Percentiles rank a stretch among this genome's conserved stretches.
phyloP scores from a whole-genome alignment of 805 yeast species.

The Candida wancherniae region DNA sequence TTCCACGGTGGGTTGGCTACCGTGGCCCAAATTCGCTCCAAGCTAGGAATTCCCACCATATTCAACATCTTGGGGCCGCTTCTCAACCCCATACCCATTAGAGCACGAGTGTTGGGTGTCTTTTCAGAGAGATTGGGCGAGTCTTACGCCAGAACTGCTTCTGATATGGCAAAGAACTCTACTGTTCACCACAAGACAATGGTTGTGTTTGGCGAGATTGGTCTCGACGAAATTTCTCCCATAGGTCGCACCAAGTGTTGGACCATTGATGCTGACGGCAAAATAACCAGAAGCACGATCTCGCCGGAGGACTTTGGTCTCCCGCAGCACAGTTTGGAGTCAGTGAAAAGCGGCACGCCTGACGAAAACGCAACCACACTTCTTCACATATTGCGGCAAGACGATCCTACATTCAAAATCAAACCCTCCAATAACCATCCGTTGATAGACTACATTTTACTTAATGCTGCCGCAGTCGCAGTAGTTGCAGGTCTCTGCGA shows the following conservation, averaged over 20 bases:
- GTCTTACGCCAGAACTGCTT: constrained; percentile 79
- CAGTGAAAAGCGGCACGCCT: constrained; percentile 84
- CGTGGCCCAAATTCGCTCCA: constrained; percentile 73
- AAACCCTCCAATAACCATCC: constrained; percentile 45
- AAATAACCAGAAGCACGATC: constrained; percentile 41
- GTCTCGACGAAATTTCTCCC: constrained; percentile 92
- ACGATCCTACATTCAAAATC: constrained; percentile 43
- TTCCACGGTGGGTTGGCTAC: constrained; percentile 89
- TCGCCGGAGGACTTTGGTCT: constrained; percentile 80
- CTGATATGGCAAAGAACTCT: constrained; percentile 49
- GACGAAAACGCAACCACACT: constrained; percentile 70
- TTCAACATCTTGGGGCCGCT: constrained; percentile 94
- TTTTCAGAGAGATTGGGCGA: constrained; percentile 74
- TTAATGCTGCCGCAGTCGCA: constrained; percentile 86
- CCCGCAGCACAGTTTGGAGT: constrained; percentile 59
- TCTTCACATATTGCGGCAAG: constrained; percentile 39
- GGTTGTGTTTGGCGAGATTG: constrained; percentile 91
- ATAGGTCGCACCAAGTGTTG: constrained; percentile 78
- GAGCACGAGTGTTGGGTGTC: constrained; percentile 85
- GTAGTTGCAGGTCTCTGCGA: constrained; percentile 65
- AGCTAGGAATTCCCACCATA: constrained; percentile 84
- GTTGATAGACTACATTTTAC: constrained; percentile 79
- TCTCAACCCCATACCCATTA: constrained; percentile 80
- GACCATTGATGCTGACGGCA: constrained; percentile 49
- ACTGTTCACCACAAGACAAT: constrained; percentile 54